Evolutionary conservation across 176 grass and related monocot species (phyloP), one percentile per base, ranked within the genome.

Genomic region (maize (Zea mays)): DNA sequence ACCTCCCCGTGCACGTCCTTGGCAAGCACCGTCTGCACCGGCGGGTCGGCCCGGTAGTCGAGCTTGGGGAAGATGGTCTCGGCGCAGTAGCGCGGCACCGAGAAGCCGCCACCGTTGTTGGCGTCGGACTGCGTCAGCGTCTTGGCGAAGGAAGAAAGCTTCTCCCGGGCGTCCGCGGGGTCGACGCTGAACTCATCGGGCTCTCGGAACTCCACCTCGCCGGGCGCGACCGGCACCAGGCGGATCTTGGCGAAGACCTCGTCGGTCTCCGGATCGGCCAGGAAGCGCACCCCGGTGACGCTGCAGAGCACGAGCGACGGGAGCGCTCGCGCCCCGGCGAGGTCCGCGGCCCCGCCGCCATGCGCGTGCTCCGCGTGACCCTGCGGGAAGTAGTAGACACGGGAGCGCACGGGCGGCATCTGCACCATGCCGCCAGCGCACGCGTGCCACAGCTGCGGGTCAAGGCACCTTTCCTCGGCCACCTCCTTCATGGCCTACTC

Each of bases 311-410:
- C 79, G 12, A 88, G 68, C 15, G 92, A 13, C 37, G 88, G 92
- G 33, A 90, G 86, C 48, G 67, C 56, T 2, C 81, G 80, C 9
- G 69, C 40, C 8, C 62, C 82, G 1, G 55, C 82, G 55, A 86
- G 74, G 41, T 88, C 85, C 16, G 38, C 68, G 37, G 13, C 58
- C 33, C 39, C 84, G 33, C 52, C 65, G 72, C 61, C 45, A 48
- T 75, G 82, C 64, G 93, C 88, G 71, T 95, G 96, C 85, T 99
- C 96, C 5, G 90, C 88, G 73, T 99, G 96, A n/a, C 96, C 96
- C 88, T 99, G 90, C 33, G 92, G 87, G 75, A 99, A 95, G 88
- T 99, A 99, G 85, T 81, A 99, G 8, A 99, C 90, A 17, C 69
- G 82, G 3, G 92, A 88, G 47, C 82, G 73, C 62, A 65, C 55